These are phyloP conservation scores for Pelargonium fulgidum DNA, from an alignment of 441 rosid genomes.

Conservation along the genomic window DNA sequence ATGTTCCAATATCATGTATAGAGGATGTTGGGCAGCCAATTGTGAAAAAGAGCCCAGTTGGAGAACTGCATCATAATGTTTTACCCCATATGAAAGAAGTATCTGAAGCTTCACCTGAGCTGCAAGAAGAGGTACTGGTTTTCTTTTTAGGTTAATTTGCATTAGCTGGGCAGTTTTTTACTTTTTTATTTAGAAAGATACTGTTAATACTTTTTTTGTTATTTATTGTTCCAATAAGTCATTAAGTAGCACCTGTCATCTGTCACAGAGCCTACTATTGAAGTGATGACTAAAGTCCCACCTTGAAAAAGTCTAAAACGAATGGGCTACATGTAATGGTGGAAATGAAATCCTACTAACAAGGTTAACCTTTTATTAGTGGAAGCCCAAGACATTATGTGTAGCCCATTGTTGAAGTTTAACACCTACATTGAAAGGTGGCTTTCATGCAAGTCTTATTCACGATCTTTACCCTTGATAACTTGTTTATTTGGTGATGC, in stretches of 20 bases:
- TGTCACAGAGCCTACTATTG: neutral
- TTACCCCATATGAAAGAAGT: conserved; percentile 30
- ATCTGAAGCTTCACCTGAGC: conserved; percentile 35
- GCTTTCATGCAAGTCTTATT: neutral
- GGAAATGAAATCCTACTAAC: too few relatives aligned
- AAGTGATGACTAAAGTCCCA: too few relatives aligned
- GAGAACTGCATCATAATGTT: conserved; percentile 25
- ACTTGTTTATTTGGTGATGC: neutral
- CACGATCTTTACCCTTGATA: neutral
- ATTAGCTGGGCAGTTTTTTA: conserved; percentile 1
- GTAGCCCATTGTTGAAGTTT: too few relatives aligned
- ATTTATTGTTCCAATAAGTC: neutral
- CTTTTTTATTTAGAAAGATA: neutral
- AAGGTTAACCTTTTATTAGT: too few relatives aligned
- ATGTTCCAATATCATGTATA: conserved; percentile 29
- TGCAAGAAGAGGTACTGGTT: conserved; percentile 45
- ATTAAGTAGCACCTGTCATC: neutral
- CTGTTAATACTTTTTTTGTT: neutral
- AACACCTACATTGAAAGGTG: neutral
- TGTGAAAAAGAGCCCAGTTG: conserved; percentile 23
- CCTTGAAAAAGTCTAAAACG: too few relatives aligned
- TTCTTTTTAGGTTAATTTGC: conserved; percentile 6
- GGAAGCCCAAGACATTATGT: too few relatives aligned
- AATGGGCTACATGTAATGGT: too few relatives aligned
- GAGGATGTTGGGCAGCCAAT: conserved; percentile 27